phyloP scores from a whole-genome alignment of 225 moss, liverwort and hornwort species.

The Straminergon stramineum region DNA sequence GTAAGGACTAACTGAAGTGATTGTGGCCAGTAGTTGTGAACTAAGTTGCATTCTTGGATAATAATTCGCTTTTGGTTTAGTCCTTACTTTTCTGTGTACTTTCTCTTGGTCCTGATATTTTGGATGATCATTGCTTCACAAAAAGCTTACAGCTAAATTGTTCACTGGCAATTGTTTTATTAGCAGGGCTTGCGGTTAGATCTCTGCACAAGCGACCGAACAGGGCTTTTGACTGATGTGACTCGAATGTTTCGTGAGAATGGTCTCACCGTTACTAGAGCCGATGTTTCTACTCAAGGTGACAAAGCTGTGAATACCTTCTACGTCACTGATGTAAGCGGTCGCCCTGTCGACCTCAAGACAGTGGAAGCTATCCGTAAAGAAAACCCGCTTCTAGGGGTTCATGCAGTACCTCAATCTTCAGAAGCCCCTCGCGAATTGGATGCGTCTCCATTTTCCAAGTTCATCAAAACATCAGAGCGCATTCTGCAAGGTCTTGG shows the following conservation, averaged over 20 bases:
- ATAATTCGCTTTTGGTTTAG: background rate
- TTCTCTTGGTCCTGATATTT: background rate
- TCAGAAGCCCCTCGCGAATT: constrained; percentile 10
- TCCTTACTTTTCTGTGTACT: background rate
- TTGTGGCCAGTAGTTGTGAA: background rate
- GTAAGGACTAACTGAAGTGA: constrained; percentile 1
- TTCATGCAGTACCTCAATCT: constrained; percentile 11
- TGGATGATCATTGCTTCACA: background rate
- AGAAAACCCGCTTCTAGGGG: constrained; percentile 35
- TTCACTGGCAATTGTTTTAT: background rate
- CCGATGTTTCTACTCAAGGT: constrained; percentile 47
- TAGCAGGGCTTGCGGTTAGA: constrained; percentile 50
- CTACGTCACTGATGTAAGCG: constrained; percentile 45
- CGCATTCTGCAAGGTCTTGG: constrained; percentile 48
- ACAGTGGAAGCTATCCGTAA: constrained; percentile 38
- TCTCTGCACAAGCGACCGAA: constrained; percentile 42
- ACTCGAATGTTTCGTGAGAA: constrained; percentile 51
- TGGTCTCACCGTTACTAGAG: constrained; percentile 51
- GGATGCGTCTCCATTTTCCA: constrained; percentile 35
- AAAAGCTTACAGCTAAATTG: background rate
- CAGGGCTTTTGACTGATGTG: constrained; percentile 50
- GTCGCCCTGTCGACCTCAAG: constrained; percentile 40
- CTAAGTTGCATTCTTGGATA: background rate
- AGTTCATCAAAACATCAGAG: constrained; percentile 42
- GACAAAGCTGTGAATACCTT: constrained; percentile 53